Conservation (phyloP, 2,329 filamentous ascomycete species). For the Penicillium glabrum region DNA sequence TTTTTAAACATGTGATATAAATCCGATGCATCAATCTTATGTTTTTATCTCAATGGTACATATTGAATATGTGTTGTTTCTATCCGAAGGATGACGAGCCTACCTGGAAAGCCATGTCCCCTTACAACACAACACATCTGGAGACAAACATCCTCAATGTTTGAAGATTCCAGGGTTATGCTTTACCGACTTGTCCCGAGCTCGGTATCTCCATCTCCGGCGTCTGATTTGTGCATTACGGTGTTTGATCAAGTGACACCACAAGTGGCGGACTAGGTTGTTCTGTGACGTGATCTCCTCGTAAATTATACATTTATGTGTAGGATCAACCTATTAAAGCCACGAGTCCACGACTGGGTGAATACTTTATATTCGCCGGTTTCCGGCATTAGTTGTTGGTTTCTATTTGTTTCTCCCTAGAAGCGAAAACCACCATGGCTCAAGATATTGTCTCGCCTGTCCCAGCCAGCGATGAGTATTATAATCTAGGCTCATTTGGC, state of each 20-base stretch:
- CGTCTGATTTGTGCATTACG: background rate
- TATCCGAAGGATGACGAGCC: background rate
- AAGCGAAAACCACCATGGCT: background rate
- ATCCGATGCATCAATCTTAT: slow-evolving; percentile 18
- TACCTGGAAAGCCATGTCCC: no score
- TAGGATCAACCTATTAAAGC: no score
- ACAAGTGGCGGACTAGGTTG: background rate
- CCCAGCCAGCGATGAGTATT: slow-evolving; percentile 24
- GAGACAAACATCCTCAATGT: background rate
- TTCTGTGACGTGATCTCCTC: background rate
- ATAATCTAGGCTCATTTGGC: slow-evolving; percentile 60
- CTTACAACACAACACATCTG: background rate
- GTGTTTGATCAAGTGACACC: background rate
- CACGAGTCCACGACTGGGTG: background rate
- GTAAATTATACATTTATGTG: no score
- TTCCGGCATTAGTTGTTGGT: background rate
- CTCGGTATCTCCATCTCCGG: background rate
- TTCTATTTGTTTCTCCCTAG: background rate
- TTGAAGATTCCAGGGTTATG: background rate
- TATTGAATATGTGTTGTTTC: background rate
- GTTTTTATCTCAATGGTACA: background rate
- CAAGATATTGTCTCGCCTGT: background rate
- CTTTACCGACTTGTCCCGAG: background rate
- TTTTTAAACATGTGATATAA: slow-evolving; percentile 29
- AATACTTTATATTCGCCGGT: background rate